phyloP scores from a whole-genome alignment of 2,329 filamentous ascomycete species.

The Penicillium sclerotigenum region DNA sequence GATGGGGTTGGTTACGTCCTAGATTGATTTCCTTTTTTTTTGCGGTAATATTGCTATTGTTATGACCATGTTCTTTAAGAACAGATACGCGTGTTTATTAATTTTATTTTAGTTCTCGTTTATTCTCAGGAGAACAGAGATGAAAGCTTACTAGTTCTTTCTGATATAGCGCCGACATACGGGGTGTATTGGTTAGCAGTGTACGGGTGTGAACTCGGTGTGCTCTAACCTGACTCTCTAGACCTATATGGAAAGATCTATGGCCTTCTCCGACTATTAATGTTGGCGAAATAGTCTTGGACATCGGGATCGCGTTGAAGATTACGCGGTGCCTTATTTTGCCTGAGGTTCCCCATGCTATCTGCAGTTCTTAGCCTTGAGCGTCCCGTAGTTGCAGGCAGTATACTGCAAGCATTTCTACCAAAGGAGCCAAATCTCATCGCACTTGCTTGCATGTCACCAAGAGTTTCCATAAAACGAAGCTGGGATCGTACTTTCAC shows the following conservation, averaged over 20 bases:
- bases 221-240: slow-evolving; percentile 5
- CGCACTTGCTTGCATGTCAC: slow-evolving; percentile 40
- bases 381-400: not conserved
- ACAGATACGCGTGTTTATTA: not conserved
- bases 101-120: not conserved
- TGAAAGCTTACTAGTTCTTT: not conserved
- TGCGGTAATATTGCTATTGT: not conserved
- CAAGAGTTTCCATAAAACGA: not conserved
- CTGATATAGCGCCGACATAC: not conserved
- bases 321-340: too few species aligned
- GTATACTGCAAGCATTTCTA: slow-evolving; percentile 26
- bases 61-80: not conserved
- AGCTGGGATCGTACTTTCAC: too few species aligned
- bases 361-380: not conserved
- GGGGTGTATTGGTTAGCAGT: not conserved
- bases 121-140: not conserved
- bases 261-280: too few species aligned
- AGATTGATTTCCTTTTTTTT: slow-evolving; percentile 55
- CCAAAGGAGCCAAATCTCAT: slow-evolving; percentile 52
- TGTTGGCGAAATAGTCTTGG: too few species aligned
- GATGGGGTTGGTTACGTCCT: slow-evolving; percentile 48
- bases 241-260: not conserved
- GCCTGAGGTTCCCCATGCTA: too few species aligned
- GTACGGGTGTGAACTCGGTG: slow-evolving; percentile 10
- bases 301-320: too few species aligned